Percentiles rank a stretch among this genome's conserved stretches.
Evolutionary conservation across 129 eudicot genomes (phyloP).

Genomic region (Logfia minima): DNA sequence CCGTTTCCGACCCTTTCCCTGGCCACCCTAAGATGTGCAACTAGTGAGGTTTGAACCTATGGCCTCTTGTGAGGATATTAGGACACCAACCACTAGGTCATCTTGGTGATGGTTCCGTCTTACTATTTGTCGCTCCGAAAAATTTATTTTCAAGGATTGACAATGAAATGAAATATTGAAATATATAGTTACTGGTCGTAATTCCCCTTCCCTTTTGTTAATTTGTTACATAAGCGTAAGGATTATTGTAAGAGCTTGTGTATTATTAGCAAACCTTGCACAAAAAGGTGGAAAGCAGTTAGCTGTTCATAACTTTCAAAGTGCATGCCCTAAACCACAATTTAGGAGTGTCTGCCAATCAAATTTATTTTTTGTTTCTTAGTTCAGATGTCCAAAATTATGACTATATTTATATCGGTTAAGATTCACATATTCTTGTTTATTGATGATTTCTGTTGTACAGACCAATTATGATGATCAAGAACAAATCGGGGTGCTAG

Average conservation of each 20-base stretch:
- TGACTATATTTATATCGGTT: background rate
- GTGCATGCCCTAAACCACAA: background rate
- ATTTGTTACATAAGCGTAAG: background rate
- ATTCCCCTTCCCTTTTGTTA: background rate
- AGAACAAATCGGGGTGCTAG: conserved; percentile 59
- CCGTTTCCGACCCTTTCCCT: too few relatives aligned
- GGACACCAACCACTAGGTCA: too few relatives aligned
- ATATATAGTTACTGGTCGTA: background rate
- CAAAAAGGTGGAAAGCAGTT: background rate
- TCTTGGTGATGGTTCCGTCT: background rate
- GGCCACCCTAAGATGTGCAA: too few relatives aligned
- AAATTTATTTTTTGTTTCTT: background rate
- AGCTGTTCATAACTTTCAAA: background rate
- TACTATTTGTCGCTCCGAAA: background rate
- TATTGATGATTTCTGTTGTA: background rate
- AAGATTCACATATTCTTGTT: background rate
- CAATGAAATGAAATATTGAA: background rate
- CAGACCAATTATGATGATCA: conserved; percentile 65
- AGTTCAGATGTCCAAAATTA: background rate
- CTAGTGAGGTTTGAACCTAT: too few relatives aligned
- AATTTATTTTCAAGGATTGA: background rate
- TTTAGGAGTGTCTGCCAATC: background rate
- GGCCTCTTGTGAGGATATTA: too few relatives aligned
- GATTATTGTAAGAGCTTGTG: background rate
- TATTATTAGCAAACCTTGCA: background rate